phyloP scores from a whole-genome alignment of 2,329 filamentous ascomycete genomes.

The Curvularia sp. region DNA sequence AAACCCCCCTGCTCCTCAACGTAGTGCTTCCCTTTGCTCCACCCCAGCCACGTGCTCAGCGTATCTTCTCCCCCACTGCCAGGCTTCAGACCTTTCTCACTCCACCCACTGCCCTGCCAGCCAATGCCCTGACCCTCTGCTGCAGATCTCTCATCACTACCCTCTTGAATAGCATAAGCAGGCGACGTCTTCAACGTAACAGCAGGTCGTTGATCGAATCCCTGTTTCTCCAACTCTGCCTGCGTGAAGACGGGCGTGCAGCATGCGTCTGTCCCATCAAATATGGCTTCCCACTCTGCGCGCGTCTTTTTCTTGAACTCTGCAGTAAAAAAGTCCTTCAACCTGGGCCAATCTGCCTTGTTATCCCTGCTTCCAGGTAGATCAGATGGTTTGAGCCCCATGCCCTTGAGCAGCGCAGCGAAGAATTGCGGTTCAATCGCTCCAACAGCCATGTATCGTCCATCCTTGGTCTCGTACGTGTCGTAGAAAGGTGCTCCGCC shows the following conservation, averaged over 20 bases:
- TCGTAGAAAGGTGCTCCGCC: constrained; percentile 88
- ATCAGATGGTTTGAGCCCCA: constrained; percentile 63
- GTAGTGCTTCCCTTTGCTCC: constrained; percentile 75
- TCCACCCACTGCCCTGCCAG: constrained; percentile 72
- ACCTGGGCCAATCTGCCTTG: constrained; percentile 69
- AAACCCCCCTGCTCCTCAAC: constrained; percentile 55
- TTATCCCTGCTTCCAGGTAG: constrained; percentile 64
- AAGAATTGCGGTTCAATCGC: constrained; percentile 91
- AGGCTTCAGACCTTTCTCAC: constrained; percentile 64
- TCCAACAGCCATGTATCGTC: constrained; percentile 82
- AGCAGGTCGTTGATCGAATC: constrained; percentile 73
- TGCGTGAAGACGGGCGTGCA: constrained; percentile 86
- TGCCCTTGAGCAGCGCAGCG: constrained; percentile 67
- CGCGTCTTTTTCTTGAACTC: constrained; percentile 75
- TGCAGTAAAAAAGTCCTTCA: constrained; percentile 66
- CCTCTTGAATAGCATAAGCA: constrained; percentile 66
- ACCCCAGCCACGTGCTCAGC: constrained; percentile 77
- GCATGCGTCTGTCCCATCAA: constrained; percentile 91
- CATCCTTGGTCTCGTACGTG: constrained; percentile 83
- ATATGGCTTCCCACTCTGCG: constrained; percentile 81
- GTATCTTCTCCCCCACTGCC: constrained; percentile 76
- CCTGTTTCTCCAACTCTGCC: constrained; percentile 69
- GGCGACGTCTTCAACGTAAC: constrained; percentile 76
- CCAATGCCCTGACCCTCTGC: constrained; percentile 69
- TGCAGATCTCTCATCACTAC: constrained; percentile 50